Evolutionary conservation across 768 basidiomycete species (phyloP), one percentile per base, ranked within the genome.

Genomic region (Chiua virens): DNA sequence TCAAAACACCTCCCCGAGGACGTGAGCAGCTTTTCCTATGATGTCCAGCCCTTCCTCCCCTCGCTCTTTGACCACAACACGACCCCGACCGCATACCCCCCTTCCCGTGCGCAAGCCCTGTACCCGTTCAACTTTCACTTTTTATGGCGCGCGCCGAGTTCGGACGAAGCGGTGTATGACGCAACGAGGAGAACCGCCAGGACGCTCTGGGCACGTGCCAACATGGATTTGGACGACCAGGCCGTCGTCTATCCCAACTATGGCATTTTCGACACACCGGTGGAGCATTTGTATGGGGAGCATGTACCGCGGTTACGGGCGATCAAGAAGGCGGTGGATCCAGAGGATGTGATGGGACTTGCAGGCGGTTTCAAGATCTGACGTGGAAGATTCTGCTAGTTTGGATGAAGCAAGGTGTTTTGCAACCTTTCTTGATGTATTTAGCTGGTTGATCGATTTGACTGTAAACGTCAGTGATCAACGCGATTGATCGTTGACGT

Each of bases 301-400:
- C 77, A 83, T 47, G 0, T 55, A 22, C 57, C 64, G 2, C 61
- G 46, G 41, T 60, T 86, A 45, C 57, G 64, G 42, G 57, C 53
- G 11, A 60, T 85, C n/a, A 80, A 79, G 58, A 62, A 47, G 44
- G 50, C 45, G 10, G 73, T 79, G 32, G 85, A 86, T 60, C 84
- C 83, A 0, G 42, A 68, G 5, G 73, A 81, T 56, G 72, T 85
- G 7, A 86, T 86, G 85, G 77, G 75, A 8, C 73, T 83, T 10
- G 72, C 83, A n/a, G 85, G 85, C 0, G 82, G 83, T 8, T 85
- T 76, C 64, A 86, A 46, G 17, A 34, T 34, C 11, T 11, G 25
- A 27, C 8, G 8, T 8, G 25, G 8, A 4, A 13, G 32, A 14
- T 32, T 15, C 4, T 15, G 7, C 5, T 14, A 27, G 25, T 27